Base-by-base conservation (phyloP, 352 stramenopile genomes). In the Achlya hypogyna region DNA sequence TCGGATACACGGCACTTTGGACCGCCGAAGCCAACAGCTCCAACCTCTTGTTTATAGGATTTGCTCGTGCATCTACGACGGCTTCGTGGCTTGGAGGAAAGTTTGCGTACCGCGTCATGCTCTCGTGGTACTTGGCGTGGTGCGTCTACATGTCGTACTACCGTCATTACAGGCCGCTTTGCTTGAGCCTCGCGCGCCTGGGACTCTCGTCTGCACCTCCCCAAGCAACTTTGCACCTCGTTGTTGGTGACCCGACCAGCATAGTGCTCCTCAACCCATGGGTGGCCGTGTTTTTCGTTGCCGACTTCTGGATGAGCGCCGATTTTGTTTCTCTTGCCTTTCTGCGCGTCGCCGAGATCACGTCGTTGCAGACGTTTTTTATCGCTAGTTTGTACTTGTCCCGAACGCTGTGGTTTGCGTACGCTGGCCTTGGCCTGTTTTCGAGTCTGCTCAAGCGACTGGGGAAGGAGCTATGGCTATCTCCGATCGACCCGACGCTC, bases 391-490 rank as follows among this genome's bases (percentile, higher is more conserved):
- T 64, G 14, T 64, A 64, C 42, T 9, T 23, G 10, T 64, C 56
- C 1, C 56, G 56, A 8, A 51, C 35, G 20, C 20, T 64, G 20
- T 64, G 56, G 56, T 64, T 64, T 64, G 56, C 56, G 9, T 64
- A 64, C 42, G 49, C 12, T 12, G 2, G 12, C 12, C 31, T 56
- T 9, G 6, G 25, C 20, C 12, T 56, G 12, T 27, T 35, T 12
- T 56, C 49, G 2, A 8, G 2, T 3, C 25, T 10, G 2, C 49
- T 64, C 42, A 64, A 64, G 5, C 25, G 35, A 42, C 38, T 64
- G 4, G 35, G 29, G 4, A 64, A 47, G 25, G 35, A 8, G 22
- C 31, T 22, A 20, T 42, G 22, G 16, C 38, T 38, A 59, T 54
- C 28, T 54, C 27, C 27, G 6, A 22, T 49, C 18, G 53, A 52